These are phyloP conservation scores for Tagetes erecta DNA, from an alignment of 129 eudicot genomes.

Conservation along the genomic window DNA sequence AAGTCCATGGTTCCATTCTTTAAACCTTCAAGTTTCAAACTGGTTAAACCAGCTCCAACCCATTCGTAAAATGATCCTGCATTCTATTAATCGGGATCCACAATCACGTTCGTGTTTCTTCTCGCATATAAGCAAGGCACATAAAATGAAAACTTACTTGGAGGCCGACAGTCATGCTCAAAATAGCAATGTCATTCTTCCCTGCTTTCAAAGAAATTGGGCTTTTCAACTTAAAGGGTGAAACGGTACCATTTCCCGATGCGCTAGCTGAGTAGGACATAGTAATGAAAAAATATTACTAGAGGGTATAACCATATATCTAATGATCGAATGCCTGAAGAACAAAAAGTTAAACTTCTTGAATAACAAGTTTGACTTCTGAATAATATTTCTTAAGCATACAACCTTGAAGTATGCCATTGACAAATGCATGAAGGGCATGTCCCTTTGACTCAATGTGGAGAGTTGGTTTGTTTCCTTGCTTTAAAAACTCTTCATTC, in stretches of 20 bases:
- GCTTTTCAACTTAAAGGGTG: conserved; percentile 54
- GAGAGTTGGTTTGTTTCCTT: conserved; percentile 58
- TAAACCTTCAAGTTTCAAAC: conserved; percentile 56
- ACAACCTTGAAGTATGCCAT: conserved; percentile 77
- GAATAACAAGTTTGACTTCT: conserved; percentile 21
- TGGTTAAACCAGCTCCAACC: conserved; percentile 90
- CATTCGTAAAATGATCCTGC: conserved; percentile 94
- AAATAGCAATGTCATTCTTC: conserved; percentile 76
- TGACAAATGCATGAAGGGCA: conserved; percentile 78
- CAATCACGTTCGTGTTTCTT: conserved; percentile 10
- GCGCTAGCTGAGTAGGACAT: conserved; percentile 60
- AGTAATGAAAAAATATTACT: conserved; percentile 16
- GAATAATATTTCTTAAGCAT: conserved; percentile 24
- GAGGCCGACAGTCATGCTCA: conserved; percentile 91
- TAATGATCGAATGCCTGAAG: not conserved
- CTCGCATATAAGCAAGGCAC: not conserved
- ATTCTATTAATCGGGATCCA: conserved; percentile 42
- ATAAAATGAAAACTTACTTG: conserved; percentile 46
- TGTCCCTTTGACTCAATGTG: conserved; percentile 84
- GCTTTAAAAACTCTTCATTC: conserved; percentile 48
- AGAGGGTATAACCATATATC: not conserved
- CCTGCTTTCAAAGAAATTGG: conserved; percentile 71
- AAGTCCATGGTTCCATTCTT: conserved; percentile 62
- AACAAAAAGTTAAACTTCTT: not conserved
- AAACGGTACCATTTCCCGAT: conserved; percentile 78